These are phyloP conservation scores for Petasospora rhodanensis DNA, from an alignment of 1,139 yeast genomes.

Conservation along the genomic window DNA sequence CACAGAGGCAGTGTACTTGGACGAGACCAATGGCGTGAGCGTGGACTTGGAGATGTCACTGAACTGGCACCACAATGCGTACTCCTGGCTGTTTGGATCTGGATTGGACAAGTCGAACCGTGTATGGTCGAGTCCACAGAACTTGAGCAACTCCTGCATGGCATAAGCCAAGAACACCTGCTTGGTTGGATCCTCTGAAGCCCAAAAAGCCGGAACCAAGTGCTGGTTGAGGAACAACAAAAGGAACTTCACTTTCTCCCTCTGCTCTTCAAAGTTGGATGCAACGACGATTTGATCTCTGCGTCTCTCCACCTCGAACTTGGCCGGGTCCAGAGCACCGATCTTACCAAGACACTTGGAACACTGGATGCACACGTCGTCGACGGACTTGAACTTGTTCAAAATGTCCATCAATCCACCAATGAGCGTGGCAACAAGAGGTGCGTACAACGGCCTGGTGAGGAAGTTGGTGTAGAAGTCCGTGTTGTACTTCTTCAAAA, in stretches of 20 bases:
- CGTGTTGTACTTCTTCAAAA: slow-evolving; percentile 16
- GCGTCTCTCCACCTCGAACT: slow-evolving; percentile 45
- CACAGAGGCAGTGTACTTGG: slow-evolving; percentile 61
- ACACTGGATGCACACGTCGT: slow-evolving; percentile 51
- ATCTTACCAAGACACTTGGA: slow-evolving; percentile 69
- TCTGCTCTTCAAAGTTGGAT: slow-evolving; percentile 56
- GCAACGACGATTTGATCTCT: slow-evolving; percentile 45
- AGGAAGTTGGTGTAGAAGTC: slow-evolving; percentile 18
- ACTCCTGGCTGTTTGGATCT: slow-evolving; percentile 31
- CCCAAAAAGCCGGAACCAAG: slow-evolving; percentile 79
- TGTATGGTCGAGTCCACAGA: slow-evolving; percentile 46
- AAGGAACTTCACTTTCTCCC: slow-evolving; percentile 62
- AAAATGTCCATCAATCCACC: slow-evolving; percentile 57
- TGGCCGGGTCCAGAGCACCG: slow-evolving; percentile 75
- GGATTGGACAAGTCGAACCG: slow-evolving; percentile 32
- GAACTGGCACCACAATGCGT: slow-evolving; percentile 55
- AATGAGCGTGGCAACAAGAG: slow-evolving; percentile 41
- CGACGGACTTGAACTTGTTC: slow-evolving; percentile 49
- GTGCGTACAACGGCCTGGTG: slow-evolving; percentile 12
- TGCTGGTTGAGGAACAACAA: slow-evolving; percentile 61
- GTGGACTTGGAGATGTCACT: slow-evolving; percentile 70
- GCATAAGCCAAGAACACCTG: slow-evolving; percentile 85
- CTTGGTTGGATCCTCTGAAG: slow-evolving; percentile 81
- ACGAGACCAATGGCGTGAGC: slow-evolving; percentile 67
- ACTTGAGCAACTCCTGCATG: slow-evolving; percentile 78